Conservation (phyloP, 2,329 filamentous ascomycete species). For the Pezicula neosporulosa region DNA sequence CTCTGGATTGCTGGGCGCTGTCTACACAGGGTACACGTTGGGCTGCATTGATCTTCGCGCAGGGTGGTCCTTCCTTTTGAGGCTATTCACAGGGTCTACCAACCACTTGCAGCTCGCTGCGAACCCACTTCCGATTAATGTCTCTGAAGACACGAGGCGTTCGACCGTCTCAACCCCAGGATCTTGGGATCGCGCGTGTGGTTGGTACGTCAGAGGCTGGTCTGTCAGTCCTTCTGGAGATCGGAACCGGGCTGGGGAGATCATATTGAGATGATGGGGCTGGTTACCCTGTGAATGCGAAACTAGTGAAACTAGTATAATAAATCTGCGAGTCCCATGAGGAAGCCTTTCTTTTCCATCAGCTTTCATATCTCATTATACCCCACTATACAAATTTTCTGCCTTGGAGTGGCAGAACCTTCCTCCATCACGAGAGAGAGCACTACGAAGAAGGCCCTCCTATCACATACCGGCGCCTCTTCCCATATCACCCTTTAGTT, state of each 20-base stretch:
- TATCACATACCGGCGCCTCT: constrained; percentile 8
- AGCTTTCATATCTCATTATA: background rate
- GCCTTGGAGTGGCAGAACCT: background rate
- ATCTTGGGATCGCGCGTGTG: background rate
- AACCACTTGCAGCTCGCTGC: background rate
- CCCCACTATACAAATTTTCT: background rate
- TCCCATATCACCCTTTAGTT: constrained; percentile 3
- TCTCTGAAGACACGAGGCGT: background rate
- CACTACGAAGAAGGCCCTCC: constrained; percentile 11
- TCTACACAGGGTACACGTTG: constrained; percentile 6
- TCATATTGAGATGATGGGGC: constrained; percentile 11
- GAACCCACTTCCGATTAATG: background rate
- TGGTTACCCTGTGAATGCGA: constrained; percentile 4
- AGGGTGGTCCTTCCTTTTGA: constrained; percentile 15
- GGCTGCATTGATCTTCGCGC: constrained; percentile 17
- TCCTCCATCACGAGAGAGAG: constrained; percentile 12
- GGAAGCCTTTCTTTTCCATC: background rate
- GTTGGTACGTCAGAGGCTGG: background rate
- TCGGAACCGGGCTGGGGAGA: constrained; percentile 5
- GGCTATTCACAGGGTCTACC: constrained; percentile 1
- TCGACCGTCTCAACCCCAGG: background rate
- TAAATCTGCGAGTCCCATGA: constrained; percentile 5
- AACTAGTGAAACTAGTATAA: constrained; percentile 10
- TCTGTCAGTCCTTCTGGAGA: constrained; percentile 1
- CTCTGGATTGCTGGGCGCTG: background rate